These are phyloP conservation scores for Cucurbita argyrosperma DNA, from an alignment of 306 rosid genomes.

Conservation along the genomic window DNA sequence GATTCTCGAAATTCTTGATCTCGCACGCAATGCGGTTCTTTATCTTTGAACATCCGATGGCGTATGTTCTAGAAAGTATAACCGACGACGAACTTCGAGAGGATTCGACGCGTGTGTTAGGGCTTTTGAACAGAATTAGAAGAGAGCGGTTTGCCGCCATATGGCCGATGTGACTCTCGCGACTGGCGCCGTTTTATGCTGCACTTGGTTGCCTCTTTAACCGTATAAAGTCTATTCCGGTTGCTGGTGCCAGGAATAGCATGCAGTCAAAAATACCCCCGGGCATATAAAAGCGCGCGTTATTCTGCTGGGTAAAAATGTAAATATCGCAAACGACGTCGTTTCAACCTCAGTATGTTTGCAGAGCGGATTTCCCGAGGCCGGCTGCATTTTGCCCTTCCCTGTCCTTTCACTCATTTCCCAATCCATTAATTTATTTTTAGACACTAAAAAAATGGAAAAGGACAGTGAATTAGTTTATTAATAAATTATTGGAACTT, in stretches of 20 bases:
- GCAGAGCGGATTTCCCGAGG: not conserved
- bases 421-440: not conserved
- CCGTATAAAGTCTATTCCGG: not conserved
- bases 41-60: slow-evolving; percentile 5
- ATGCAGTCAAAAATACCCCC: not conserved
- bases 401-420: not conserved
- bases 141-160: slow-evolving; percentile 53
- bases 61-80: slow-evolving; percentile 1
- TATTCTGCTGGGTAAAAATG: not conserved
- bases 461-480: not conserved
- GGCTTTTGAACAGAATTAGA: slow-evolving; percentile 20
- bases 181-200: not conserved
- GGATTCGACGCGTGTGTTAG: slow-evolving; percentile 3
- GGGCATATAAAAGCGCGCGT: not conserved
- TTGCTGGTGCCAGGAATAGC: not conserved
- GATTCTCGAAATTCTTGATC: slow-evolving; percentile 41
- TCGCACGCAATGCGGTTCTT: slow-evolving; percentile 28
- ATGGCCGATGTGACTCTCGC: slow-evolving; percentile 19
- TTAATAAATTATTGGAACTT: not conserved
- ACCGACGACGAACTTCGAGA: slow-evolving; percentile 9
- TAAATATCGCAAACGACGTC: not conserved
- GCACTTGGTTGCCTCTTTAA: not conserved
- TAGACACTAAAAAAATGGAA: not conserved
- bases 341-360: not conserved
- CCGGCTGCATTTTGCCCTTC: not conserved